These are phyloP conservation scores for Malassezia caprae DNA, from an alignment of 1,284 basidiomycete species.

Conservation along the genomic window DNA sequence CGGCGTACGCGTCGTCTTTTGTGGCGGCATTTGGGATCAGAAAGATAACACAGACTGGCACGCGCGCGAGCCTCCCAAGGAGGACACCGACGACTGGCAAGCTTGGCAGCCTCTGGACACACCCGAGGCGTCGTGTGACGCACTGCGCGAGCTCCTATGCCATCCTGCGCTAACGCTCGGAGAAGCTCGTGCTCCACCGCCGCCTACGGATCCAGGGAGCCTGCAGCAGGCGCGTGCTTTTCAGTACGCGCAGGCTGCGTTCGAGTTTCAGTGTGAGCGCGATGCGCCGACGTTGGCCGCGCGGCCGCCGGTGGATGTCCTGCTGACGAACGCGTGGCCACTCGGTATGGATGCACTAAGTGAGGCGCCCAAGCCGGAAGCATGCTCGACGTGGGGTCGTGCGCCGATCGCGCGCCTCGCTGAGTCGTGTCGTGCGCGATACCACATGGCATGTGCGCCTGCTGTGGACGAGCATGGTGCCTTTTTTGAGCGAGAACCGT, in stretches of 20 bases:
- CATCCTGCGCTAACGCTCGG: constrained; percentile 14
- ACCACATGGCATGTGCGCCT: constrained; percentile 36
- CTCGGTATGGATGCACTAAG: constrained; percentile 27
- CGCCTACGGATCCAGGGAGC: constrained; percentile 20
- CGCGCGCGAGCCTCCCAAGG: neutral
- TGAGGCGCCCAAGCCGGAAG: constrained; percentile 18
- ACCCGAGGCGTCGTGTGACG: neutral
- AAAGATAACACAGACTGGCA: neutral
- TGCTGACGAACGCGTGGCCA: constrained; percentile 40
- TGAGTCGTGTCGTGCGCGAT: constrained; percentile 25
- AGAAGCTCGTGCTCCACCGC: neutral
- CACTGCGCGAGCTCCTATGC: constrained; percentile 2
- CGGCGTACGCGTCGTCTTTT: constrained; percentile 28
- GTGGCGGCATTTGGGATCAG: constrained; percentile 19
- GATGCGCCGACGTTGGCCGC: constrained; percentile 10
- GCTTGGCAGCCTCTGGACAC: constrained; percentile 4
- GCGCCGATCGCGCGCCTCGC: constrained; percentile 26
- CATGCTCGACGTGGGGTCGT: constrained; percentile 32
- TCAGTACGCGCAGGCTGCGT: constrained; percentile 6
- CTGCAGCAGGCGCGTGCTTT: constrained; percentile 18
- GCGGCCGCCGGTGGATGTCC: constrained; percentile 32
- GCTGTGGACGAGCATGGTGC: constrained; percentile 16
- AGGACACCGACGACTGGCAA: neutral
- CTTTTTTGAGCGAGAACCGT: constrained; percentile 43
- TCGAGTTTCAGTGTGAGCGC: constrained; percentile 5